phyloP scores from a whole-genome alignment of 345 rosid species.

The Camelina sativa region DNA sequence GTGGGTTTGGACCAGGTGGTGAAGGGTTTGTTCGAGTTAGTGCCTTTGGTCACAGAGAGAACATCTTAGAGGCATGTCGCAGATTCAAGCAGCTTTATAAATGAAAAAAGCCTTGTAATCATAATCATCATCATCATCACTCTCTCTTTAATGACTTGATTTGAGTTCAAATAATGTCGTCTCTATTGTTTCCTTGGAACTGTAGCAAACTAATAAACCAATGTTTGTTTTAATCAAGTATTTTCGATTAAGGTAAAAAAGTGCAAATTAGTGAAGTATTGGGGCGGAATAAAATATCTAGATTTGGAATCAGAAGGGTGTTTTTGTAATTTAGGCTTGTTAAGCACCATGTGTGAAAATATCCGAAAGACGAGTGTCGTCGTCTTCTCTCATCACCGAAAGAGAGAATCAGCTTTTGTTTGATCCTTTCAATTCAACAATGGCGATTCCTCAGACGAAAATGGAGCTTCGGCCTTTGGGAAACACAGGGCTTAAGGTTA shows the following conservation, averaged over 20 bases:
- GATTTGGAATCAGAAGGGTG: neutral
- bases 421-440: neutral
- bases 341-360: neutral
- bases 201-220: neutral
- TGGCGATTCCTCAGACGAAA: constrained; percentile 42
- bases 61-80: constrained; percentile 83
- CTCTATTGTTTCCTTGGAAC: constrained; percentile 22
- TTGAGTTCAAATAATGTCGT: constrained; percentile 11
- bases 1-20: constrained; percentile 97
- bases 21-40: constrained; percentile 93
- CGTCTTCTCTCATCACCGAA: constrained; percentile 9
- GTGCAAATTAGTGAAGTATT: neutral
- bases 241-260: neutral
- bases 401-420: neutral
- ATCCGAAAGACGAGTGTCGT: constrained; percentile 3
- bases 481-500: constrained; percentile 70
- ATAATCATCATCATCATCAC: neutral
- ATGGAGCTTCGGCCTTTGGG: constrained; percentile 69
- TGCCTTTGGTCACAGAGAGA: constrained; percentile 91
- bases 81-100: constrained; percentile 89
- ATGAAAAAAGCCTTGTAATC: constrained; percentile 46
- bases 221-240: neutral
- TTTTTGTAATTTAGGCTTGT: neutral
- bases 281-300: neutral
- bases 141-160: constrained; percentile 2